Percentiles rank a stretch among this genome's conserved stretches.
These are phyloP conservation scores for Cystobasidium slooffiae DNA, from an alignment of 1,284 basidiomycete genomes.

Conservation along the genomic window DNA sequence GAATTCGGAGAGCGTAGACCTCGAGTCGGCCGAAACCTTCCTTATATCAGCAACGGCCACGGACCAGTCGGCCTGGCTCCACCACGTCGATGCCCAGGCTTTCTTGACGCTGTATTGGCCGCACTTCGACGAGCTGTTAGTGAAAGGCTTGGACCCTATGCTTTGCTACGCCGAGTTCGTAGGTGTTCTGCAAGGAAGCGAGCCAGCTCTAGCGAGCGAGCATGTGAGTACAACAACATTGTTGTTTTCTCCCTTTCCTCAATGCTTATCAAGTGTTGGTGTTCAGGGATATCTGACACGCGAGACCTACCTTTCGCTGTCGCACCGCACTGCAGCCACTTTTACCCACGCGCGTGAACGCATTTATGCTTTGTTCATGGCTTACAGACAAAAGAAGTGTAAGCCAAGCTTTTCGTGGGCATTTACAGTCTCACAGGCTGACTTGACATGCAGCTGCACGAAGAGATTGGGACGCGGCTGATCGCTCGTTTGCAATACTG, in stretches of 20 bases:
- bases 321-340: slow-evolving; percentile 61
- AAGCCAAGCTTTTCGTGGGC: neutral
- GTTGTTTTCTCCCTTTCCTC: neutral
- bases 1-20: neutral
- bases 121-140: slow-evolving; percentile 65
- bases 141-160: slow-evolving; percentile 66
- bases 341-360: slow-evolving; percentile 63
- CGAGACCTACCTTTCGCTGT: slow-evolving; percentile 62
- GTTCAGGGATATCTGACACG: slow-evolving; percentile 60
- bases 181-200: slow-evolving; percentile 71
- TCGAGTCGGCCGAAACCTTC: neutral
- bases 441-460: slow-evolving; percentile 41
- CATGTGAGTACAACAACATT: slow-evolving; percentile 3
- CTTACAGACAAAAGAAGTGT: slow-evolving; percentile 63
- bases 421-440: no score
- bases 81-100: slow-evolving; percentile 62
- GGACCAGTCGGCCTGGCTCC: slow-evolving; percentile 26
- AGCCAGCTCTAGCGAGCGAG: slow-evolving; percentile 59
- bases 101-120: slow-evolving; percentile 68
- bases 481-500: slow-evolving; percentile 66
- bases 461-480: slow-evolving; percentile 67
- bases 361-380: slow-evolving; percentile 66
- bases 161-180: slow-evolving; percentile 72
- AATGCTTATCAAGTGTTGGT: neutral
- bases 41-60: slow-evolving; percentile 16